phyloP scores from a whole-genome alignment of 2,329 filamentous ascomycete species.

The Stachybotrys echinatus region DNA sequence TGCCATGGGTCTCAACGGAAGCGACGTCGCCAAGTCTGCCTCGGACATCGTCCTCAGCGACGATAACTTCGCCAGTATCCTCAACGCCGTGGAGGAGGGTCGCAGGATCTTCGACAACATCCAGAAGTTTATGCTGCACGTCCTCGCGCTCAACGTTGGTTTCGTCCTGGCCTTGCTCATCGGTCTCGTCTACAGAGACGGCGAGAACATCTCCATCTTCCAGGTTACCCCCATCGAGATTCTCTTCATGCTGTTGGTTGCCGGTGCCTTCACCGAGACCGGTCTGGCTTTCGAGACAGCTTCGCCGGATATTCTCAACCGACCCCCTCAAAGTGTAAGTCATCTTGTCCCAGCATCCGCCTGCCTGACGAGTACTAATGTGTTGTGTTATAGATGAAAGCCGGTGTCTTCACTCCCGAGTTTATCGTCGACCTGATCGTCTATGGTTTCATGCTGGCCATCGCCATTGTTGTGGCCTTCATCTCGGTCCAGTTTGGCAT shows the following conservation, averaged over 20 bases:
- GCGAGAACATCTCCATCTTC: constrained; percentile 59
- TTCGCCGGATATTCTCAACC: constrained; percentile 52
- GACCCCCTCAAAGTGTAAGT: constrained; percentile 13
- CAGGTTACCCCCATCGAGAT: constrained; percentile 66
- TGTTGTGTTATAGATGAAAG: constrained; percentile 20
- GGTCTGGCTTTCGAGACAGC: constrained; percentile 66
- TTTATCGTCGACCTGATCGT: constrained; percentile 58
- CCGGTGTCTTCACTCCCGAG: constrained; percentile 60
- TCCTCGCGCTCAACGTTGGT: constrained; percentile 62
- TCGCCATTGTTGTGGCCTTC: constrained; percentile 52
- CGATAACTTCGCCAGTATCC: constrained; percentile 54
- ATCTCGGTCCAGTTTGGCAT: constrained; percentile 52
- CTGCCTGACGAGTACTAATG: neutral
- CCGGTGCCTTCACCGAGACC: constrained; percentile 65
- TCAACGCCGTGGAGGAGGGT: constrained; percentile 54
- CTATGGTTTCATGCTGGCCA: constrained; percentile 60
- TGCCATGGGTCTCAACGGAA: constrained; percentile 60
- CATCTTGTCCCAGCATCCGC: neutral
- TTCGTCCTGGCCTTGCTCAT: constrained; percentile 62
- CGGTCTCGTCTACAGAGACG: constrained; percentile 64
- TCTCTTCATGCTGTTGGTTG: constrained; percentile 71
- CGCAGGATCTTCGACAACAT: constrained; percentile 66
- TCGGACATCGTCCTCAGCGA: constrained; percentile 62
- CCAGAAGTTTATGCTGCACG: constrained; percentile 64
- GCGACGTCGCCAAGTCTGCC: constrained; percentile 65